Evolutionary conservation across 306 rosid genomes (phyloP).

Genomic region (Lathyrus sativus): DNA sequence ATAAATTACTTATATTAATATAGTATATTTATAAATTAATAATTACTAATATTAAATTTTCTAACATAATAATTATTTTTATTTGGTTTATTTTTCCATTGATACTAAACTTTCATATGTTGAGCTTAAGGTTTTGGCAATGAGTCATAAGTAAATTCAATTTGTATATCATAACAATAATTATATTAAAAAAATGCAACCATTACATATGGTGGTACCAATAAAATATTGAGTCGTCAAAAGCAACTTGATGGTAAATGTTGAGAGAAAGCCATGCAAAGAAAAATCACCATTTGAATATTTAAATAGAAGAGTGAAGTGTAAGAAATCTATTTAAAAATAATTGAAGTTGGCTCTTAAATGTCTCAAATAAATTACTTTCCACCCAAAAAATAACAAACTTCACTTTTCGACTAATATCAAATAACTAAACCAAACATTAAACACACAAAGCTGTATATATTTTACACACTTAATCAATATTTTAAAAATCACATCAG

Average conservation of each 20-base stretch:
- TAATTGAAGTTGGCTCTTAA: neutral
- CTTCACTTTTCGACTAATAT: neutral
- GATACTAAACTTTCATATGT: neutral
- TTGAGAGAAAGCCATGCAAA: neutral
- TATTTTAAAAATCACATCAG: neutral
- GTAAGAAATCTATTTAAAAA: neutral
- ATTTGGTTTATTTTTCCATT: neutral
- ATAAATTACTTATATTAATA: no score
- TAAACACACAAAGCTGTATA: neutral
- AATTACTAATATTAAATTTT: no score
- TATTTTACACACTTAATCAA: neutral
- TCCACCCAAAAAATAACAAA: neutral
- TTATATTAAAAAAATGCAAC: neutral
- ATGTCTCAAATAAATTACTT: no score
- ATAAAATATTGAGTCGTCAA: neutral
- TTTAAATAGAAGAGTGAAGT: neutral
- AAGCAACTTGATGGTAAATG: neutral
- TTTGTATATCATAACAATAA: neutral
- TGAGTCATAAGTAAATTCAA: neutral
- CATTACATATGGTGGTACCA: neutral
- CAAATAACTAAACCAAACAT: neutral
- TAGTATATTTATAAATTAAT: no score
- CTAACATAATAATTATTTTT: no score
- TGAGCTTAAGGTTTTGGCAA: neutral
- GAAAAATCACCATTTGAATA: neutral